Percentiles rank a stretch among this genome's conserved stretches.
These are phyloP conservation scores for Penicillium sp. DNA, from an alignment of 2,329 filamentous ascomycete genomes.

Conservation along the genomic window DNA sequence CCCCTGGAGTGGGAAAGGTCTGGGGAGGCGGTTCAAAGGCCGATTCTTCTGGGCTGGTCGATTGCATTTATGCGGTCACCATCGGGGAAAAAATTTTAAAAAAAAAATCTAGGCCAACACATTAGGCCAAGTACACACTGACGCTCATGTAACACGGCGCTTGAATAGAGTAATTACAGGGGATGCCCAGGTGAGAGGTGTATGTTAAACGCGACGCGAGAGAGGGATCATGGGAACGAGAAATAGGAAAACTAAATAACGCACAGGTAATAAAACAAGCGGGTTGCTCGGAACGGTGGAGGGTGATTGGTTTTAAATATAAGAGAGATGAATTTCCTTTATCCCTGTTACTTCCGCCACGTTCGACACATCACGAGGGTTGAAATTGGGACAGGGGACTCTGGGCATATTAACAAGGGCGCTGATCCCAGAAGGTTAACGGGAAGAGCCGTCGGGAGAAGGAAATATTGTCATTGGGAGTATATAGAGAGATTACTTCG, in stretches of 20 bases:
- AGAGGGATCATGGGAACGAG: not conserved
- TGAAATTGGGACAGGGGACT: conserved; percentile 8
- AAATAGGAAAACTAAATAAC: not conserved
- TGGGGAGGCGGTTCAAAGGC: conserved; percentile 7
- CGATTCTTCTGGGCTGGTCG: conserved; percentile 8
- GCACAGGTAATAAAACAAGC: conserved; percentile 1
- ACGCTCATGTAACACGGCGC: conserved; percentile 12
- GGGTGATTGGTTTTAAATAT: conserved; percentile 13
- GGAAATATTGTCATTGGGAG: conserved; percentile 11
- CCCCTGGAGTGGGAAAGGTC: not conserved
- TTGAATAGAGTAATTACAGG: conserved; percentile 7
- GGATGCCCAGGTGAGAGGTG: not conserved
- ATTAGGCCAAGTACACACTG: conserved; percentile 8
- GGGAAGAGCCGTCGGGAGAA: conserved; percentile 9
- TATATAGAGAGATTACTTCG: conserved; percentile 1
- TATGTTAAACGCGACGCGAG: conserved; percentile 1
- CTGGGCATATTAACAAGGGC: conserved; percentile 13
- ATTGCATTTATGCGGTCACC: conserved; percentile 17
- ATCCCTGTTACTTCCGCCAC: conserved; percentile 23
- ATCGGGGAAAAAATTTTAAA: not conserved
- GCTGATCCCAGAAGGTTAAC: conserved; percentile 11
- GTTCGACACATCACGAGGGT: conserved; percentile 26
- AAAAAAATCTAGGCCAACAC: conserved; percentile 7
- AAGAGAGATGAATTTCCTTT: conserved; percentile 3
- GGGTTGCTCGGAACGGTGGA: conserved; percentile 8